These are phyloP conservation scores for Sclerotinia glacialis DNA, from an alignment of 2,329 filamentous ascomycete genomes.

Conservation along the genomic window DNA sequence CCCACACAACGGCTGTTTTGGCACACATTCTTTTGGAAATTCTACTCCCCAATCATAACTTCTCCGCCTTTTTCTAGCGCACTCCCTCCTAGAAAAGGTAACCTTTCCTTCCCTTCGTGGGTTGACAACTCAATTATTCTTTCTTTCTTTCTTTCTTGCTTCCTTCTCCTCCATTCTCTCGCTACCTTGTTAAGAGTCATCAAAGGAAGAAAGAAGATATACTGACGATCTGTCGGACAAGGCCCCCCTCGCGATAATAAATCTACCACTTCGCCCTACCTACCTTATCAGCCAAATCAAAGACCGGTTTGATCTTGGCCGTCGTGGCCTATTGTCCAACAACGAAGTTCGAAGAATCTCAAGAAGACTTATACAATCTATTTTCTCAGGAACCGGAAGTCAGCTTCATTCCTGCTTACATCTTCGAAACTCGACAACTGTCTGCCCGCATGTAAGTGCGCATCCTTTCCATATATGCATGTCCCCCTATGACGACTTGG, in stretches of 20 bases:
- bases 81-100: slow-evolving; percentile 26
- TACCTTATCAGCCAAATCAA: slow-evolving; percentile 1
- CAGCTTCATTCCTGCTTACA: slow-evolving; percentile 3
- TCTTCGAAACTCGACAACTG: slow-evolving; percentile 23
- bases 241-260: slow-evolving; percentile 18
- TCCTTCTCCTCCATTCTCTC: background rate
- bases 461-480: slow-evolving; percentile 23
- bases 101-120: slow-evolving; percentile 21
- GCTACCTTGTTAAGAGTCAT: slow-evolving; percentile 9
- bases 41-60: slow-evolving; percentile 16
- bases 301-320: slow-evolving; percentile 6
- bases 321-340: slow-evolving; percentile 13
- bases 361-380: background rate
- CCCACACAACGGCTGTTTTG: slow-evolving; percentile 28
- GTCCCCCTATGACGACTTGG: slow-evolving; percentile 8
- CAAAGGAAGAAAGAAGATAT: background rate
- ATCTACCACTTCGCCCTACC: slow-evolving; percentile 16
- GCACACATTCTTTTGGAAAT: slow-evolving; percentile 12
- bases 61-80: slow-evolving; percentile 26
- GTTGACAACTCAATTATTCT: slow-evolving; percentile 19
- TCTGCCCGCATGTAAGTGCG: slow-evolving; percentile 30
- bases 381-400: background rate
- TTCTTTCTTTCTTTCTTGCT: slow-evolving; percentile 1
- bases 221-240: slow-evolving; percentile 10
- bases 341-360: background rate